A percentile compares a stretch with the other conserved stretches of the same genome.
Conservation (phyloP, 2,329 filamentous ascomycete species). For the Aureobasidium subglaciale region DNA sequence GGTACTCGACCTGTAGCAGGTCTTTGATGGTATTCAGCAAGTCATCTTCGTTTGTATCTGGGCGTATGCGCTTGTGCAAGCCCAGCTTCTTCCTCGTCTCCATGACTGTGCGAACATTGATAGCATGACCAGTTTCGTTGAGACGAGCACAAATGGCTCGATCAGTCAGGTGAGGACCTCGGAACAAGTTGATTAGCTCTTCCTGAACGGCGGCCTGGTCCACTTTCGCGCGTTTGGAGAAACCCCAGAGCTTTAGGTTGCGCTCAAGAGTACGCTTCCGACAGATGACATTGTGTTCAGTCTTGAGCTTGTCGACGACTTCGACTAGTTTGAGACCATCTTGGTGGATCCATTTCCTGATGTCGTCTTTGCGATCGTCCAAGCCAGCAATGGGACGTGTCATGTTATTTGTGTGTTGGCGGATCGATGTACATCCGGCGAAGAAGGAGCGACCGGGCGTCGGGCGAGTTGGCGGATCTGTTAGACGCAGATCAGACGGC, state of each 20-base stretch:
- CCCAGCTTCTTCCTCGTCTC: neutral
- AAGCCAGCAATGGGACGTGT: neutral
- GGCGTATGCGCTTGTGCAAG: slow-evolving; percentile 2
- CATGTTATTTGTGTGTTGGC: neutral
- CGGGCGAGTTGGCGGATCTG: neutral
- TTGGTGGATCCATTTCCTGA: neutral
- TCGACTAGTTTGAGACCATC: neutral
- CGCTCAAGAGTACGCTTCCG: slow-evolving; percentile 4
- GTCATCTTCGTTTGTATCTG: neutral
- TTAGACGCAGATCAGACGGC: neutral
- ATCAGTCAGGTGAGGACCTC: neutral
- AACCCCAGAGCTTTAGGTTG: neutral
- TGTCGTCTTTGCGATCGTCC: neutral
- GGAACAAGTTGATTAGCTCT: neutral
- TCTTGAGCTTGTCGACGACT: neutral
- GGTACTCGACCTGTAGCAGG: neutral
- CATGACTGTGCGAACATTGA: neutral
- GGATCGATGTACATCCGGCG: neutral
- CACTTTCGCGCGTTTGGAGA: neutral
- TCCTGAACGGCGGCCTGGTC: neutral
- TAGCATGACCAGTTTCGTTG: neutral
- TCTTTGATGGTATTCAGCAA: neutral
- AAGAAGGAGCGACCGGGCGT: neutral
- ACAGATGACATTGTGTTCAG: slow-evolving; percentile 2
- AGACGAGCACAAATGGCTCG: neutral